Conservation (phyloP, 805 yeast species). For the Dipodascopsis uninucleata region DNA sequence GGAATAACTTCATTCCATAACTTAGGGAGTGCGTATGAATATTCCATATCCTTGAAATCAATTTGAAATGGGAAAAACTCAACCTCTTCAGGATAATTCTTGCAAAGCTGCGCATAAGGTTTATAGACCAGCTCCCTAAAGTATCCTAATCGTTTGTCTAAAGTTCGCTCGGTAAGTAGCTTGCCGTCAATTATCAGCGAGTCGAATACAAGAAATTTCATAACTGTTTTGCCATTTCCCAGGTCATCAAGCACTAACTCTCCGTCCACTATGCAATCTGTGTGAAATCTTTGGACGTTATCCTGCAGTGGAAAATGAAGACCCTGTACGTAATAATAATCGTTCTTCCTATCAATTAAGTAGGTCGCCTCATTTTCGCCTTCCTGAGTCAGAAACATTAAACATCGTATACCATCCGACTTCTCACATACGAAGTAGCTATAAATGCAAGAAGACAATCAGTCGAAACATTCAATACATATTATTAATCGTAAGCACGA, state of each 20-base stretch:
- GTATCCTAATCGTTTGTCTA: conserved; percentile 82
- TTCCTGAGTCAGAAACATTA: conserved; percentile 61
- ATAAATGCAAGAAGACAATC: not conserved
- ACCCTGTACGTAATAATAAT: conserved; percentile 69
- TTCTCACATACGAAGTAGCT: conserved; percentile 90
- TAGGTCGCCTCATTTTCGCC: conserved; percentile 84
- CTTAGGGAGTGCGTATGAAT: conserved; percentile 70
- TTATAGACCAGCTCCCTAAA: conserved; percentile 73
- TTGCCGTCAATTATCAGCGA: conserved; percentile 80
- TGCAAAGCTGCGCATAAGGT: conserved; percentile 73
- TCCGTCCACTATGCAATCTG: conserved; percentile 90
- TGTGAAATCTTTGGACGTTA: conserved; percentile 60
- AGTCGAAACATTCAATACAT: not conserved
- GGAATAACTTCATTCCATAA: conserved; percentile 67
- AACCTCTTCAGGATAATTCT: conserved; percentile 67
- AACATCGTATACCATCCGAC: conserved; percentile 85
- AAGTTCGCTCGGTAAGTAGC: conserved; percentile 61
- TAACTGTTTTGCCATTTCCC: conserved; percentile 52
- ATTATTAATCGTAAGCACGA: not conserved
- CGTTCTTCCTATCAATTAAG: conserved; percentile 82
- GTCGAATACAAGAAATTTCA: conserved; percentile 85
- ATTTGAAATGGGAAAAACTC: conserved; percentile 78
- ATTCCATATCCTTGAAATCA: conserved; percentile 82
- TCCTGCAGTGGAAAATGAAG: conserved; percentile 71
- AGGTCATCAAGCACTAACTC: conserved; percentile 69